Base-by-base conservation (phyloP, 2,329 filamentous ascomycete genomes). In the Colletotrichum nymphaeae region DNA sequence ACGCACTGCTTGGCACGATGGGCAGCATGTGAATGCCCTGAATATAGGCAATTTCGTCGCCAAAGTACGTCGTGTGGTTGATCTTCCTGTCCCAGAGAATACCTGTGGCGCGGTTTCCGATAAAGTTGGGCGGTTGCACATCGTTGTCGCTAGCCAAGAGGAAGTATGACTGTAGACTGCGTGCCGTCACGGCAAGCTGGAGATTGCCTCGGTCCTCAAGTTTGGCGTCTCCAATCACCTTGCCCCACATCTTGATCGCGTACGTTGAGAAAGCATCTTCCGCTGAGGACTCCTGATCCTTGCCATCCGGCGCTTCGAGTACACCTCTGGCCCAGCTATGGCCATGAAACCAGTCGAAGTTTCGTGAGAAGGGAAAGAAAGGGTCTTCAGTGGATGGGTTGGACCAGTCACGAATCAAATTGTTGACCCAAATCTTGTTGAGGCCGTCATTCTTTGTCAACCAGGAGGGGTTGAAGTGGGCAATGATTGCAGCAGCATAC, bases 311-410 rank as follows among this genome's bases (percentile, higher is more conserved):
- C 19, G 87, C 86, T 73, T 92, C 89, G 75, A 89, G 91, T 3
- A 94, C 82, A 0, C 92, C 92, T 63, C 93, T 93, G 0, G 94
- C 94, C 93, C 94, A 96, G 58, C 91, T 93, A 84, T 97, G 94
- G 1, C 94, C 95, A 78, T 95, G 90, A 81, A 90, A 97, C 93
- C 93, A 97, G 81, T 97, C 94, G 78, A 97, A 97, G 58, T 86
- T 88, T 55, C 94, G 88, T 24, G 88, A 93, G 75, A 94, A 92
- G 0, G 94, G 94, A 82, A 95, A 97, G 75, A 88, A 90, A 9
- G 86, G 85, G 78, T 96, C 94, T 12, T 86, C 79, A 0, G 86
- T 78, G 71, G 88, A 89, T 1, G 93, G 90, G 81, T 95, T 96
- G 56, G 93, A 90, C 56, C 87, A 81, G 76, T 97, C 94, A 67